Percentiles rank a stretch among this genome's conserved stretches.
phyloP scores from a whole-genome alignment of 2,329 filamentous ascomycete species.

The Fusarium vanettenii region DNA sequence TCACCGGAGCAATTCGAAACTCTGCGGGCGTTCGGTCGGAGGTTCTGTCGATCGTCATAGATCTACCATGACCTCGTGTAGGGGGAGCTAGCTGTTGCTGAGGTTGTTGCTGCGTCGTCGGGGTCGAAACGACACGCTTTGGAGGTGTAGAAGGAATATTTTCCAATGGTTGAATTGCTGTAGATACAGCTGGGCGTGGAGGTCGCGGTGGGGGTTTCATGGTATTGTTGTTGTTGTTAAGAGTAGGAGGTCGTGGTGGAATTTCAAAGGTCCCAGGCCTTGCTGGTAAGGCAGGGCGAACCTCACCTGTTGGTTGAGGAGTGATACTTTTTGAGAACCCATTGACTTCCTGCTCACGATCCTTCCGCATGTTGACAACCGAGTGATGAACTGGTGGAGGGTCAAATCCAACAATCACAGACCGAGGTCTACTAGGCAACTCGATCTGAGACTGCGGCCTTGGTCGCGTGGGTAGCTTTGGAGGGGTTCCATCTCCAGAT shows the following conservation, averaged over 20 bases:
- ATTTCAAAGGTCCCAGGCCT: slow-evolving; percentile 55
- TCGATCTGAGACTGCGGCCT: slow-evolving; percentile 54
- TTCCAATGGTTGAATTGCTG: slow-evolving; percentile 31
- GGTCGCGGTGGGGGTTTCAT: slow-evolving; percentile 56
- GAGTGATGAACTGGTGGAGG: slow-evolving; percentile 66
- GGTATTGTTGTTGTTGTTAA: slow-evolving; percentile 22
- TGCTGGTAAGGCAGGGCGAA: slow-evolving; percentile 61
- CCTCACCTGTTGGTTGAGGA: slow-evolving; percentile 57
- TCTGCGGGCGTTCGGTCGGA: slow-evolving; percentile 41
- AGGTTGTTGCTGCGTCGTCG: slow-evolving; percentile 42
- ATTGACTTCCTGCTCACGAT: slow-evolving; percentile 58
- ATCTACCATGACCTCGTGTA: slow-evolving; percentile 45
- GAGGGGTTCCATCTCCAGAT: slow-evolving; percentile 62
- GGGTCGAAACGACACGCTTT: slow-evolving; percentile 48
- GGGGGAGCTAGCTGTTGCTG: slow-evolving; percentile 48
- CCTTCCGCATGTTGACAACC: slow-evolving; percentile 56
- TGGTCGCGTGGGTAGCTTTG: slow-evolving; percentile 61
- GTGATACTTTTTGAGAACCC: slow-evolving; percentile 52
- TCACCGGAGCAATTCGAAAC: slow-evolving; percentile 38
- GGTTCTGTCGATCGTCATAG: slow-evolving; percentile 51
- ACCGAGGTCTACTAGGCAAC: slow-evolving; percentile 33
- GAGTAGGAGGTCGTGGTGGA: slow-evolving; percentile 25
- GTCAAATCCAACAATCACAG: slow-evolving; percentile 53
- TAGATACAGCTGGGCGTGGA: slow-evolving; percentile 52
- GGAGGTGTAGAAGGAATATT: slow-evolving; percentile 38